phyloP scores from a whole-genome alignment of 2,329 filamentous ascomycete species.

The Fusarium humuli region DNA sequence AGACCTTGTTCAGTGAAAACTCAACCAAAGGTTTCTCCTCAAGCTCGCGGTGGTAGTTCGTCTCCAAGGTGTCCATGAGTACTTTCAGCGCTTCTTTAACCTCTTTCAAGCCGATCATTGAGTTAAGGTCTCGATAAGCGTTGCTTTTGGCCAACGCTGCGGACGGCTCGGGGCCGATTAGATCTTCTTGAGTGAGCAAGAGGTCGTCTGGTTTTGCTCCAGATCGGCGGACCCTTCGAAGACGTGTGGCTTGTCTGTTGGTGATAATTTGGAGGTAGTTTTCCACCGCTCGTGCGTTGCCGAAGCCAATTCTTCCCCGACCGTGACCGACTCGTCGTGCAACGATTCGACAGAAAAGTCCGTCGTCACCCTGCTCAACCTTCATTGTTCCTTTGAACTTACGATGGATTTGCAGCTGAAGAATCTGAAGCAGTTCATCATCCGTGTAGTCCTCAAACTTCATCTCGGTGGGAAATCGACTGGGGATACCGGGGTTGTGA shows the following conservation, averaged over 20 bases:
- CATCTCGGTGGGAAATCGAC: constrained; percentile 74
- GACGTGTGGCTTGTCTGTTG: constrained; percentile 68
- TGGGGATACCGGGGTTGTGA: constrained; percentile 77
- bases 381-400: constrained; percentile 68
- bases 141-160: constrained; percentile 61
- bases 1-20: constrained; percentile 75
- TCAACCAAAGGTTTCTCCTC: constrained; percentile 68
- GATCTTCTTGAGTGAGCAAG: constrained; percentile 71
- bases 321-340: constrained; percentile 70
- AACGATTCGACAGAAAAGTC: constrained; percentile 73
- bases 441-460: constrained; percentile 78
- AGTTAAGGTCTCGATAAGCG: constrained; percentile 69
- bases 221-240: constrained; percentile 60
- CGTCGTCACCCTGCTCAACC: constrained; percentile 67
- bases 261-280: constrained; percentile 68
- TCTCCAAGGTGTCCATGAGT: constrained; percentile 69
- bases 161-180: constrained; percentile 76
- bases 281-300: constrained; percentile 77
- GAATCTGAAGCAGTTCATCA: constrained; percentile 70
- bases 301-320: constrained; percentile 75
- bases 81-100: constrained; percentile 72
- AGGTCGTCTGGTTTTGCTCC: constrained; percentile 65
- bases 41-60: constrained; percentile 76
- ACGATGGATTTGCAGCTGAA: constrained; percentile 64
- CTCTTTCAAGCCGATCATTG: constrained; percentile 66